Percentiles rank a stretch among this genome's conserved stretches.
Conservation (phyloP, 139 green algal species). For the Auxenochlorella pyrenoidosa region DNA sequence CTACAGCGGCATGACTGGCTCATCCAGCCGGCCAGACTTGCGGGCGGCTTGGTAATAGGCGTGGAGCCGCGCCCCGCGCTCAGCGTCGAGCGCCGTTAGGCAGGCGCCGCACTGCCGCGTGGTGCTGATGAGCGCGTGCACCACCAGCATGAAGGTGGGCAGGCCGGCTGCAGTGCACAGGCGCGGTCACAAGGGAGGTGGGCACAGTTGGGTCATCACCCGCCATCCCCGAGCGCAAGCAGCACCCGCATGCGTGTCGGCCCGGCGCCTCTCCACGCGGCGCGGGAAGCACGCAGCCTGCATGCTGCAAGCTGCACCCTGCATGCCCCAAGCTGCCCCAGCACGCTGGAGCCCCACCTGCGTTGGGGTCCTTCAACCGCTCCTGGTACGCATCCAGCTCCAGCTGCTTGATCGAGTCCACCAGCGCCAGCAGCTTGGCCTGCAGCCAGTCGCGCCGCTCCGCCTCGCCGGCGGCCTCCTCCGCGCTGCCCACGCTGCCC, state of each 20-base stretch:
- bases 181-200: neutral
- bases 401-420: conserved; percentile 7
- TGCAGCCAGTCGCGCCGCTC: conserved; percentile 8
- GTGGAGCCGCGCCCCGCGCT: conserved; percentile 4
- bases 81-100: conserved; percentile 12
- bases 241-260: neutral
- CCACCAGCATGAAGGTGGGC: conserved; percentile 19
- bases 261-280: too few species aligned
- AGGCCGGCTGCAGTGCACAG: conserved; percentile 22
- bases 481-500: neutral
- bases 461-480: neutral
- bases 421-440: conserved; percentile 5
- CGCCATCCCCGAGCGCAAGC: too few species aligned
- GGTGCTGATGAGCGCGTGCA: neutral
- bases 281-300: too few species aligned
- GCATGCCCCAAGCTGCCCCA: too few species aligned
- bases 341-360: neutral
- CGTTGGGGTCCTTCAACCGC: neutral
- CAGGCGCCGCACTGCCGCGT: conserved; percentile 30
- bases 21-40: neutral
- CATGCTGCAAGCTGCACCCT: too few species aligned
- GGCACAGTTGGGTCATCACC: neutral
- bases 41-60: neutral
- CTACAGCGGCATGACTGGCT: neutral
- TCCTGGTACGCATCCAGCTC: neutral